Percentiles rank a stretch among this genome's conserved stretches.
Evolutionary conservation across 164 flowering plant genomes (phyloP).

Genomic region (Houttuynia cordata): DNA sequence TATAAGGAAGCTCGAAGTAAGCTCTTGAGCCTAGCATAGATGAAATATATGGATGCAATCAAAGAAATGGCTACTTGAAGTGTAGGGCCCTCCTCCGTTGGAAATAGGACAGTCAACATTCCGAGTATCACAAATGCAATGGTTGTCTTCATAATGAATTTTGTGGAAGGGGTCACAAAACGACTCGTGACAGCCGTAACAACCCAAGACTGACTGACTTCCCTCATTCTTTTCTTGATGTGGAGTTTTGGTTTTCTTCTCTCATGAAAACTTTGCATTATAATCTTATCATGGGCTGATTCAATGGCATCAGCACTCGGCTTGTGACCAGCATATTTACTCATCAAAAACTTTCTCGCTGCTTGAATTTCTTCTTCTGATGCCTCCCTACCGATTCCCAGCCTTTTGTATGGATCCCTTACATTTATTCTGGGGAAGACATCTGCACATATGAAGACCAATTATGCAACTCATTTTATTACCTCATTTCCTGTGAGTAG

Average conservation of each 20-base stretch:
- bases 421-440: conserved; percentile 72
- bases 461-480: background rate
- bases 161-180: conserved; percentile 63
- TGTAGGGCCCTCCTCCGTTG: conserved; percentile 95
- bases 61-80: conserved; percentile 88
- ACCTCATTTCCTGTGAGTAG: too few relatives aligned
- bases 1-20: conserved; percentile 65
- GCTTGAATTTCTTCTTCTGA: conserved; percentile 93
- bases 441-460: conserved; percentile 21
- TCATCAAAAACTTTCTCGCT: conserved; percentile 82
- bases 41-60: conserved; percentile 61
- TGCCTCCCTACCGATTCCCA: conserved; percentile 87
- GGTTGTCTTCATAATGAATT: conserved; percentile 56
- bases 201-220: conserved; percentile 49
- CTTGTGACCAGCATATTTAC: conserved; percentile 68
- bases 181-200: conserved; percentile 59
- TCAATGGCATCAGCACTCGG: conserved; percentile 92
- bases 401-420: conserved; percentile 86
- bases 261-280: conserved; percentile 85
- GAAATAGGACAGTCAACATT: conserved; percentile 71
- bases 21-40: conserved; percentile 66
- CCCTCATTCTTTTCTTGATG: conserved; percentile 73
- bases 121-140: conserved; percentile 60
- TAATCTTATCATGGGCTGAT: conserved; percentile 93
- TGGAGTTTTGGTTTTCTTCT: conserved; percentile 81